These are phyloP conservation scores for Solanum boliviense DNA, from an alignment of 257 asterid genomes.

Conservation along the genomic window DNA sequence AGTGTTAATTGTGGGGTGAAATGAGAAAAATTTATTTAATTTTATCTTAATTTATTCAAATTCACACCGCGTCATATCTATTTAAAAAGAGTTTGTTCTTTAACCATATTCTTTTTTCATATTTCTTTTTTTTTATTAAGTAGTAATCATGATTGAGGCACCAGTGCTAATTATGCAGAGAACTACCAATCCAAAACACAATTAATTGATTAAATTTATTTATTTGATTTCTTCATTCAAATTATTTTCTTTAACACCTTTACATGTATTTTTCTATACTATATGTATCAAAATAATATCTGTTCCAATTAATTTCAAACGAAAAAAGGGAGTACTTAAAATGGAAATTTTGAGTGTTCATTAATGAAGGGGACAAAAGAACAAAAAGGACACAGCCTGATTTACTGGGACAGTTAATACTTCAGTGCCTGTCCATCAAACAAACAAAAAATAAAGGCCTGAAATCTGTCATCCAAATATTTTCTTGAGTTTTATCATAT, in stretches of 20 bases:
- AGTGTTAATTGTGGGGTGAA: too few species aligned
- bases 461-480: neutral
- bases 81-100: neutral
- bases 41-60: neutral
- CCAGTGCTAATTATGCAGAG: neutral
- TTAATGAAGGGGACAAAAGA: neutral
- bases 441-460: neutral
- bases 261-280: neutral
- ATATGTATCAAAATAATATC: neutral
- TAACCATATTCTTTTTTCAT: neutral
- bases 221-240: neutral
- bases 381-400: neutral
- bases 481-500: neutral
- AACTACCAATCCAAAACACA: neutral
- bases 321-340: neutral
- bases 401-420: neutral
- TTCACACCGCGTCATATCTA: neutral
- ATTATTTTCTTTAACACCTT: neutral
- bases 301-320: neutral
- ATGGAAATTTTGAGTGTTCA: neutral
- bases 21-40: too few species aligned
- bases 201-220: neutral
- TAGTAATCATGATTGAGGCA: neutral
- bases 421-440: neutral
- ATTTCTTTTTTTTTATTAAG: neutral